These are phyloP conservation scores for Verticillium nubilum DNA, from an alignment of 2,329 filamentous ascomycete genomes.

Conservation along the genomic window DNA sequence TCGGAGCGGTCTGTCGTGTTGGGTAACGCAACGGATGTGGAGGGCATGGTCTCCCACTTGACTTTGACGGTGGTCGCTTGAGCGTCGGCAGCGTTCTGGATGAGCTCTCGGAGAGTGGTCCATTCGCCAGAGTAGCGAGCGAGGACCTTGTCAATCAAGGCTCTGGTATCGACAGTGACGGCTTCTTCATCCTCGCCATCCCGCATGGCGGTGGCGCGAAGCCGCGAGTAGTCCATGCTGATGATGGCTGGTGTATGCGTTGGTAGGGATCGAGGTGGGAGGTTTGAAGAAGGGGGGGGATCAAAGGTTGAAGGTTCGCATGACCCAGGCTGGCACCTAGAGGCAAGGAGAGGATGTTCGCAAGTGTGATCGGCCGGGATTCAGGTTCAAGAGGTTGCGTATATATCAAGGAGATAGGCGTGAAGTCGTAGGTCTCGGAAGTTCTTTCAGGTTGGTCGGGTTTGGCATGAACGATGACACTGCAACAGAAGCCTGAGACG, in stretches of 20 bases:
- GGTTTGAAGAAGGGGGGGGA: not conserved
- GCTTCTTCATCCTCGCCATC: constrained; percentile 91
- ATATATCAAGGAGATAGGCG: not conserved
- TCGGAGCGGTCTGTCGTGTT: constrained; percentile 60
- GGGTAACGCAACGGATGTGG: constrained; percentile 68
- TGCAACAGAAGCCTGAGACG: not conserved
- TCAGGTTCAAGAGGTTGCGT: not conserved
- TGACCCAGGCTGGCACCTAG: not conserved
- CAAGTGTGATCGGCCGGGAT: not conserved
- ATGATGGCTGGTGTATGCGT: no score
- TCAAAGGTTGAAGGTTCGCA: not conserved
- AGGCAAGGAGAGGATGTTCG: not conserved
- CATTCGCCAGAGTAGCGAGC: constrained; percentile 96
- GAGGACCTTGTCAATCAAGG: constrained; percentile 94
- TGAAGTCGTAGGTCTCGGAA: not conserved
- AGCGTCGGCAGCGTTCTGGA: constrained; percentile 98
- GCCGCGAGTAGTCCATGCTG: constrained; percentile 64
- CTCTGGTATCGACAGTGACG: constrained; percentile 94
- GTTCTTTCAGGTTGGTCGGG: not conserved
- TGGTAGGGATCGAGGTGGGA: not conserved
- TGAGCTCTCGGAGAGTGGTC: constrained; percentile 82
- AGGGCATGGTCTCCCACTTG: constrained; percentile 87
- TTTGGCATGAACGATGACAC: not conserved
- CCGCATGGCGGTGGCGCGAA: constrained; percentile 81
- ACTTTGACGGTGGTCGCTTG: constrained; percentile 85